Percentiles rank a stretch among this genome's conserved stretches.
Evolutionary conservation across 2,329 filamentous ascomycete genomes (phyloP).

Genomic region (Capronia americana): DNA sequence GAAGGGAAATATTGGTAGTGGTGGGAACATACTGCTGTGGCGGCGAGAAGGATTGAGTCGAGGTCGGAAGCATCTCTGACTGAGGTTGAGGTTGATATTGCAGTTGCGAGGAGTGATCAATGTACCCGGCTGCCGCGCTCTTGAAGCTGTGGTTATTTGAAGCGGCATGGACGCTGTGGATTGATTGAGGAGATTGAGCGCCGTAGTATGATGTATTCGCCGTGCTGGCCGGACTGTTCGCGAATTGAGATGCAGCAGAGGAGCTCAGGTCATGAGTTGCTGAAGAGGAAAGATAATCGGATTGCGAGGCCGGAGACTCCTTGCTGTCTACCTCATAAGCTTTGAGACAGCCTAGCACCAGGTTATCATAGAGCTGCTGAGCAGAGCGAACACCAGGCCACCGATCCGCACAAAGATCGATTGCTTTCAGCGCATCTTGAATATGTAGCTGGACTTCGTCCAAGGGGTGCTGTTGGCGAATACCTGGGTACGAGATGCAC

Average conservation of each 20-base stretch:
- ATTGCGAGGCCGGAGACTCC: constrained; percentile 47
- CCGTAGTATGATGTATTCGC: constrained; percentile 45
- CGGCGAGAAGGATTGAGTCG: constrained; percentile 20
- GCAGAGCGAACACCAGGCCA: constrained; percentile 92
- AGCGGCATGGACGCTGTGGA: constrained; percentile 19
- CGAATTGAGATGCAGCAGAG: constrained; percentile 37
- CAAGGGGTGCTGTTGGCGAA: constrained; percentile 73
- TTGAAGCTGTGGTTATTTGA: constrained; percentile 40
- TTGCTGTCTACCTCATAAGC: constrained; percentile 71
- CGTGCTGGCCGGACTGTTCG: constrained; percentile 49
- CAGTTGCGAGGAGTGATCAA: constrained; percentile 22
- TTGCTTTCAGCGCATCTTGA: constrained; percentile 75
- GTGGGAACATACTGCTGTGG: constrained; percentile 27
- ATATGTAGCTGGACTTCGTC: constrained; percentile 80
- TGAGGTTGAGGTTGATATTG: constrained; percentile 15
- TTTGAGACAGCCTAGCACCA: constrained; percentile 84
- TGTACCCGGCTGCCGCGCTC: constrained; percentile 38
- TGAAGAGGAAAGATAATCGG: constrained; percentile 47
- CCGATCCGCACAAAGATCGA: constrained; percentile 79
- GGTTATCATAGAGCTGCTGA: constrained; percentile 82
- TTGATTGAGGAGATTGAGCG: constrained; percentile 30
- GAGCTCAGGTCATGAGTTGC: constrained; percentile 45
- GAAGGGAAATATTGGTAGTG: constrained; percentile 7
- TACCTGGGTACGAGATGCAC: constrained; percentile 85
- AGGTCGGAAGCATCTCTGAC: constrained; percentile 9